A percentile compares a stretch with the other conserved stretches of the same genome.
These are phyloP conservation scores for Metschnikowia dekortorum DNA, from an alignment of 805 yeast genomes.

Conservation along the genomic window DNA sequence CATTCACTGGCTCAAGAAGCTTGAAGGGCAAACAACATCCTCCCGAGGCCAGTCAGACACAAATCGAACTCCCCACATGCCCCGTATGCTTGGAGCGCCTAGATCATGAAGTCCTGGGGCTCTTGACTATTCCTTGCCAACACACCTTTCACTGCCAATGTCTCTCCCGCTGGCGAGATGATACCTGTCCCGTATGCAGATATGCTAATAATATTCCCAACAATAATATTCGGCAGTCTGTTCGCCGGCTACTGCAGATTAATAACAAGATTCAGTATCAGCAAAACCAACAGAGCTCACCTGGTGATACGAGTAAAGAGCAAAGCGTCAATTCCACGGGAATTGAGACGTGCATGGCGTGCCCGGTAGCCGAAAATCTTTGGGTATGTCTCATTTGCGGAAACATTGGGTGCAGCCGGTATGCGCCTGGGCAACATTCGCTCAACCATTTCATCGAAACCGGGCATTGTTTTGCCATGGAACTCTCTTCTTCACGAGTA, in stretches of 20 bases:
- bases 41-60: background rate
- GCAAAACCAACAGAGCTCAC: conserved; percentile 7
- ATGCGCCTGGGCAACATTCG: conserved; percentile 76
- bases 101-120: conserved; percentile 76
- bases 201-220: conserved; percentile 53
- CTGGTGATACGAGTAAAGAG: conserved; percentile 14
- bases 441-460: conserved; percentile 73
- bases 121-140: conserved; percentile 85
- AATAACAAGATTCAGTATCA: conserved; percentile 18
- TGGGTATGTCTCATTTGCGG: conserved; percentile 94
- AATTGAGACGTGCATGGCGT: conserved; percentile 45
- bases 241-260: conserved; percentile 31
- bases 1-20: conserved; percentile 47
- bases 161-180: conserved; percentile 83
- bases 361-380: conserved; percentile 57
- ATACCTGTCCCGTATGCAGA: conserved; percentile 86
- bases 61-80: conserved; percentile 78
- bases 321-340: background rate
- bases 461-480: conserved; percentile 90
- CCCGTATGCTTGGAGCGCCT: conserved; percentile 89
- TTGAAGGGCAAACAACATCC: conserved; percentile 2
- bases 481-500: conserved; percentile 73
- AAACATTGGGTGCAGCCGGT: conserved; percentile 86
- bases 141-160: conserved; percentile 92
- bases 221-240: conserved; percentile 29